Conservation (phyloP, 495 filamentous ascomycete genomes). For the Podospora pseudopauciseta region DNA sequence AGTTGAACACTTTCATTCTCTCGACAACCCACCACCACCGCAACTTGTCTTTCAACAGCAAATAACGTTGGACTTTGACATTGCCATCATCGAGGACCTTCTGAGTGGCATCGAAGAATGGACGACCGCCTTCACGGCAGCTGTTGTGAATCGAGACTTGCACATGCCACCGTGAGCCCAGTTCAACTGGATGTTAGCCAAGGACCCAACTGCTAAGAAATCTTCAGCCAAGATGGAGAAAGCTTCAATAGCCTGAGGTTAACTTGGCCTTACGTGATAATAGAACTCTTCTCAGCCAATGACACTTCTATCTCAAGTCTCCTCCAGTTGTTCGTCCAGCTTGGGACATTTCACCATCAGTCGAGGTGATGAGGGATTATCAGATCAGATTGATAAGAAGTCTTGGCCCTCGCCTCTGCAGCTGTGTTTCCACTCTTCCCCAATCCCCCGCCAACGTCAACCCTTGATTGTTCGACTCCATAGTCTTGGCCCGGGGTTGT, state of each 20-base stretch:
- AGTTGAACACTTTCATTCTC: no score
- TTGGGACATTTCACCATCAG: neutral
- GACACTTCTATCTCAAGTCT: neutral
- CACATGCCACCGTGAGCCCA: neutral
- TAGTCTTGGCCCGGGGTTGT: neutral
- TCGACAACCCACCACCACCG: no score
- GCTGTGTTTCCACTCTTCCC: neutral
- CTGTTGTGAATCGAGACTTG: neutral
- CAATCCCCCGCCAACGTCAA: neutral
- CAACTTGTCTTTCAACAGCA: no score
- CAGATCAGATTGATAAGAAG: conserved; percentile 21
- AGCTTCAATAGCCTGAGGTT: neutral
- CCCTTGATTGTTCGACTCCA: neutral
- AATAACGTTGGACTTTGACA: no score
- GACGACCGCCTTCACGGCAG: neutral
- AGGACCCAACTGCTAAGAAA: neutral
- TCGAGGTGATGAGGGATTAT: neutral
- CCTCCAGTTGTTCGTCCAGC: neutral
- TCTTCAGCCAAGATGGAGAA: neutral
- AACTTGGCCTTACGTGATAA: neutral
- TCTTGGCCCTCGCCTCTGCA: conserved; percentile 7
- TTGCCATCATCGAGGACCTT: no score
- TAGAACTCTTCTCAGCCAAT: neutral
- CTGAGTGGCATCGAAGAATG: no score
- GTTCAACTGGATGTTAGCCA: neutral